Evolutionary conservation across 2,329 filamentous ascomycete species (phyloP).

Genomic region (Monosporascus sp.): DNA sequence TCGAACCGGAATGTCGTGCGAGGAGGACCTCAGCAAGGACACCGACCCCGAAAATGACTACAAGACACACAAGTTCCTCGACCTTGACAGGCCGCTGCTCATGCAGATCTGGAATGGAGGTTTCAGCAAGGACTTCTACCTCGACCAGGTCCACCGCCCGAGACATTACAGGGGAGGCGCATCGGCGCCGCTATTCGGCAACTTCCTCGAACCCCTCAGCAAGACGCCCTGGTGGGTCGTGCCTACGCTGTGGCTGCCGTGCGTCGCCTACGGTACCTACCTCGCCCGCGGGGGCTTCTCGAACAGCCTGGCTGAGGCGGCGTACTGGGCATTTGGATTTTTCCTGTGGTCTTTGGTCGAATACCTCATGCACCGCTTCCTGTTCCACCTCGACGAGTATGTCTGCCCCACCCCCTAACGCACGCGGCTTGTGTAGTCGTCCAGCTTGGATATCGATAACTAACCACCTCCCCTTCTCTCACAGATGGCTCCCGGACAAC

Average conservation of each 20-base stretch:
- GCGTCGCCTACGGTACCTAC: constrained; percentile 65
- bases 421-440: not conserved
- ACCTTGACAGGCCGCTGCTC: constrained; percentile 78
- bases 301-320: constrained; percentile 39
- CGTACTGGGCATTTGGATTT: constrained; percentile 67
- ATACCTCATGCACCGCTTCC: constrained; percentile 79
- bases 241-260: constrained; percentile 80
- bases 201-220: constrained; percentile 95
- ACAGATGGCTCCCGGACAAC: constrained; percentile 84
- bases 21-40: constrained; percentile 79
- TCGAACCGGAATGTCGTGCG: constrained; percentile 82
- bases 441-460: not conserved
- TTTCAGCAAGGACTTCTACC: constrained; percentile 93
- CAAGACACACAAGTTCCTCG: constrained; percentile 88
- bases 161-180: constrained; percentile 91
- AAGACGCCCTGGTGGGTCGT: constrained; percentile 94
- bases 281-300: constrained; percentile 58
- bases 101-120: constrained; percentile 83
- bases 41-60: constrained; percentile 75
- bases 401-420: constrained; percentile 26
- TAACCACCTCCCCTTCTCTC: constrained; percentile 22
- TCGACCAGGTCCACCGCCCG: constrained; percentile 92
- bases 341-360: constrained; percentile 86
- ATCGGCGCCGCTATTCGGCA: constrained; percentile 91
- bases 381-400: constrained; percentile 92